Evolutionary conservation across 2,329 filamentous ascomycete genomes (phyloP).

Genomic region (Phaeosphaeria sp.): DNA sequence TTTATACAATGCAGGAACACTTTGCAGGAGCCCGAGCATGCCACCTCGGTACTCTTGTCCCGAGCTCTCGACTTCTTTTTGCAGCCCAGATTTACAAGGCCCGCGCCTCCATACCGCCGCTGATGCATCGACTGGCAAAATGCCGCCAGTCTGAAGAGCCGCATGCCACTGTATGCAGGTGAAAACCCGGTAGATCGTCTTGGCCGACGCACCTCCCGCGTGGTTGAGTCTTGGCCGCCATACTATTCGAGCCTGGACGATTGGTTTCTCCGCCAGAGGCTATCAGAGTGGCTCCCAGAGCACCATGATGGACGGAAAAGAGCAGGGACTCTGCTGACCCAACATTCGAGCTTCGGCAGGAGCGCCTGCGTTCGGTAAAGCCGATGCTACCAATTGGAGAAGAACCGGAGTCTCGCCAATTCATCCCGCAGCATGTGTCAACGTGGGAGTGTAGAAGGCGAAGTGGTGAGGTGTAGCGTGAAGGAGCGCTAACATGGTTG

Average conservation of each 20-base stretch:
- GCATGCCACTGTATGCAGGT: conserved; percentile 15
- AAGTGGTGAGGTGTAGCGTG: not conserved
- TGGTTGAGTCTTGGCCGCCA: conserved; percentile 21
- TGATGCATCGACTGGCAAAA: conserved; percentile 7
- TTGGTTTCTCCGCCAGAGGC: conserved; percentile 12
- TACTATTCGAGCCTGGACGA: conserved; percentile 12
- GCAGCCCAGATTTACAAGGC: conserved; percentile 16
- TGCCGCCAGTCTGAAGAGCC: conserved; percentile 10
- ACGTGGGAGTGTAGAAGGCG: not conserved
- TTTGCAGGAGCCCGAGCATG: not conserved
- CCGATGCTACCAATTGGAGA: not conserved
- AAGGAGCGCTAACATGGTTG: not conserved
- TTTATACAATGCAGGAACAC: conserved; percentile 24
- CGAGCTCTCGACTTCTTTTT: conserved; percentile 13
- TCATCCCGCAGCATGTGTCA: not conserved
- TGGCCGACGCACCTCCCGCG: conserved; percentile 20
- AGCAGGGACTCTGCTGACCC: conserved; percentile 23
- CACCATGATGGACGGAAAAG: conserved; percentile 39
- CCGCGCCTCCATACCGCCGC: conserved; percentile 18
- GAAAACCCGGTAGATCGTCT: conserved; percentile 14
- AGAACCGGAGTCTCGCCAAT: conserved; percentile 1
- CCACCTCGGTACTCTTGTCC: conserved; percentile 24
- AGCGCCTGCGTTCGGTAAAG: conserved; percentile 20
- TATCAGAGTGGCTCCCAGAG: conserved; percentile 15
- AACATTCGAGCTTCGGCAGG: conserved; percentile 15